Evolutionary conservation across 2,329 filamentous ascomycete genomes (phyloP), one percentile per base, ranked within the genome.

Genomic region (Ilyonectria destructans): DNA sequence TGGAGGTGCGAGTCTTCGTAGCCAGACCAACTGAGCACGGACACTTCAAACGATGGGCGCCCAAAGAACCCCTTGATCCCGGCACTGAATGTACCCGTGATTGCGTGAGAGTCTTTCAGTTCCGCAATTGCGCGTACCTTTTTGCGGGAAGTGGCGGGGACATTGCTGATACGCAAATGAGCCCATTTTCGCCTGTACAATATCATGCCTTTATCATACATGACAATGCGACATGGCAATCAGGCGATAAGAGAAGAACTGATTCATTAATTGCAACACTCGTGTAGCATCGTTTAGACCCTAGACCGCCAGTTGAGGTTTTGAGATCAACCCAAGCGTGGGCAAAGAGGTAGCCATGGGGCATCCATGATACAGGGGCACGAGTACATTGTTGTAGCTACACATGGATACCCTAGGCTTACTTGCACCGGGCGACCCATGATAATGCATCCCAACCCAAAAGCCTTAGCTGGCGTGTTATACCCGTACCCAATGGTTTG

Each of bases 371-470:
- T 61, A 48, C 51, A 46, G 59, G 40, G 21, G 51, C n/a, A 31
- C 13, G 49, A 33, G 26, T 23, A 31, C 17, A 35, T 29, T 35
- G 51, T 40, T 6, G 6, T 26, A 13, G 5, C 15, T 17, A 43
- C 40, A 12, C 59, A 62, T 62, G 59, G 59, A 21, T 62, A 23
- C 17, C 51, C 59, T 15, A 54, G 59, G 55, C 31, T 40, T 12
- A 6, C 23, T n/a, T 29, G 59, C 51, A 26, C 31, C 40, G 23
- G 51, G 58, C 45, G n/a, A 62, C 33, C 48, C 58, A 26, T 40
- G 40, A 12, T 17, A 13, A 23, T n/a, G 5, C n/a, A 37, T 26
- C 15, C 23, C 17, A 17, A 23, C 46, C 33, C 45, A 12, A 17
- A 6, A 52, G 46, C 12, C 19, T 60, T 60, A 51, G 46, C 33